A percentile compares a stretch with the other conserved stretches of the same genome.
Conservation (phyloP, 129 eudicot genomes). For the Scalesia atractyloides region DNA sequence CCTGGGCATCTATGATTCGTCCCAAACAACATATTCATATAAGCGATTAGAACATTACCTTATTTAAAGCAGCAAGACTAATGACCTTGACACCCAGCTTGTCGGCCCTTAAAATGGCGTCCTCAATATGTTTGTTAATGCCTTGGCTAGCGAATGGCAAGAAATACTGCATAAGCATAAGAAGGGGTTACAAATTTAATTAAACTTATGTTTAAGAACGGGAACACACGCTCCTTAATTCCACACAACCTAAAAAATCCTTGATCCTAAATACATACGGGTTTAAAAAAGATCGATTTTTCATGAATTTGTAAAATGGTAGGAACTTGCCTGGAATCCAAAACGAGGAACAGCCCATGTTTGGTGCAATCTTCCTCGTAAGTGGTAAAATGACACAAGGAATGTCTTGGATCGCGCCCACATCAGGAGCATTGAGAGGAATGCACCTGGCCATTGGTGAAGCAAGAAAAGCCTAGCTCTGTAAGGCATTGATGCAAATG, state of each 20-base stretch:
- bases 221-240: too few species aligned
- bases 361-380: slow-evolving; percentile 69
- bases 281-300: too few species aligned
- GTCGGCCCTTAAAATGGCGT: slow-evolving; percentile 85
- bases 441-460: slow-evolving; percentile 43
- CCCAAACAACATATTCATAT: neutral
- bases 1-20: too few species aligned
- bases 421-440: slow-evolving; percentile 63
- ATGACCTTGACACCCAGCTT: slow-evolving; percentile 89
- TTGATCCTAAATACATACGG: too few species aligned
- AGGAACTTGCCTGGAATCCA: slow-evolving; percentile 65
- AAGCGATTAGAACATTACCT: slow-evolving; percentile 43
- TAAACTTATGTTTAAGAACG: too few species aligned
- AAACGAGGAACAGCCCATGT: slow-evolving; percentile 93
- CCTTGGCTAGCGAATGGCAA: slow-evolving; percentile 85
- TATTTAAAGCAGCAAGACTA: slow-evolving; percentile 95
- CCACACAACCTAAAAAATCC: too few species aligned
- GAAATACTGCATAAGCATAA: slow-evolving; percentile 56
- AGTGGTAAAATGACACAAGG: slow-evolving; percentile 60
- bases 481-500: slow-evolving; percentile 57
- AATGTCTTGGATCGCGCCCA: slow-evolving; percentile 86
- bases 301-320: neutral
- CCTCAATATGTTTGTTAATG: slow-evolving; percentile 85
- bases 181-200: neutral
- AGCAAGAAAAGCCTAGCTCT: slow-evolving; percentile 39